These are phyloP conservation scores for Phytophthora macrochlamydospora DNA, from an alignment of 352 stramenopile species.

Conservation along the genomic window DNA sequence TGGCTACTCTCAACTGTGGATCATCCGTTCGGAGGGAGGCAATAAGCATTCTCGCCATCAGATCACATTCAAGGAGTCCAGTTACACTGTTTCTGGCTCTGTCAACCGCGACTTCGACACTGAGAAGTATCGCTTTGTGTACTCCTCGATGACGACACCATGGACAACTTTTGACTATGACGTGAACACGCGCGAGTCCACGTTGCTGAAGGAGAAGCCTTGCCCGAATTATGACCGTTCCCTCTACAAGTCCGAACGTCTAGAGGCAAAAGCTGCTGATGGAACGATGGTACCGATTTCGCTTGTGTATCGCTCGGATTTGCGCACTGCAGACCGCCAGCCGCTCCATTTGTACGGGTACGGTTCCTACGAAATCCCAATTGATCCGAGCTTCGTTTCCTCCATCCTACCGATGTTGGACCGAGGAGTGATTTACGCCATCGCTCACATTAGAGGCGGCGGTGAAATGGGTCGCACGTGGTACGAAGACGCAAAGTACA, in stretches of 20 bases:
- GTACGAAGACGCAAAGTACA: constrained; percentile 97
- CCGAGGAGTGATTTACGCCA: constrained; percentile 95
- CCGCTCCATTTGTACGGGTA: constrained; percentile 95
- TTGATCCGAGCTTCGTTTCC: constrained; percentile 92
- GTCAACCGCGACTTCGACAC: constrained; percentile 91
- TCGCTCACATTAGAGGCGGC: constrained; percentile 97
- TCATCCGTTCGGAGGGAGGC: constrained; percentile 67
- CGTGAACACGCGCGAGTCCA: constrained; percentile 56
- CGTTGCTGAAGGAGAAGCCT: constrained; percentile 91
- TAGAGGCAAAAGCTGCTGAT: constrained; percentile 88
- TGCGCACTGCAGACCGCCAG: constrained; percentile 58
- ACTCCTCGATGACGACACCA: constrained; percentile 94
- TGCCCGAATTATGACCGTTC: constrained; percentile 94
- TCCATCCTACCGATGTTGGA: constrained; percentile 95
- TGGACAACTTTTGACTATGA: constrained; percentile 89
- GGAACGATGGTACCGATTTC: constrained; percentile 87
- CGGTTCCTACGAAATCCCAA: constrained; percentile 95
- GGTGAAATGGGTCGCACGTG: constrained; percentile 97
- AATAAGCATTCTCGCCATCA: constrained; percentile 55
- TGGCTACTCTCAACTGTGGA: constrained; percentile 84
- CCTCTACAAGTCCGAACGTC: constrained; percentile 92
- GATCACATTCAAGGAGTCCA: constrained; percentile 90
- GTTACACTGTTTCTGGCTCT: constrained; percentile 84
- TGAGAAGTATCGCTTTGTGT: constrained; percentile 88
- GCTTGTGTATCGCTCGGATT: constrained; percentile 78